Evolutionary conservation across 768 basidiomycete genomes (phyloP), one percentile per base, ranked within the genome.

Genomic region (Polyporus arcularius): DNA sequence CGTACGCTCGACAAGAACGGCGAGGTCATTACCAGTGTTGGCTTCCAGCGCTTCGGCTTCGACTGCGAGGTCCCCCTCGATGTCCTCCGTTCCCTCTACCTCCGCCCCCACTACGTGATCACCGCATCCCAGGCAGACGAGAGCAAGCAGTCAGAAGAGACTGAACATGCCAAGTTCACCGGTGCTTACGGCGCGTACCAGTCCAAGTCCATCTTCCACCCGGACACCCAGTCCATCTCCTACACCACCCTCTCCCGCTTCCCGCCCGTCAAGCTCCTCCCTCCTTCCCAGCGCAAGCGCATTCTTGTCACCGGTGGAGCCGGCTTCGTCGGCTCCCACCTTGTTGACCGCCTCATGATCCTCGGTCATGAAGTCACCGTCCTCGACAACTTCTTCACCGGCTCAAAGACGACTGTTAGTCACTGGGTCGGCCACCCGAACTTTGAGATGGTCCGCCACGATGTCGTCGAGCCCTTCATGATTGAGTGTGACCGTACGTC

Each of bases 391-490:
- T 99, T 99, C 74, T 99, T 99, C 80, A 98, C 96, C 28, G 97
- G 97, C 15, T 92, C 91, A 57, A 95, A 95, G 75, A 96, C 94
- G n/a, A 96, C 95, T 53, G 91, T 98, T 64, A 88, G 89, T 66
- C 91, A 94, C 69, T 96, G 94, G 94, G 82, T 94, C 59, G 97
- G 97, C 8, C 97, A 99, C 75, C 97, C 97, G 63, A 98, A 98
- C 79, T 99, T 99, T 68, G 96, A 98, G 77, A 81, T 99, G 78
- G 93, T 98, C 66, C 87, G 97, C 60, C 97, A 98, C 74, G 97
- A 99, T 72, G 91, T 99, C 26, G 89, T 98, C 45, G 91, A 98
- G 70, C 94, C 96, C 1, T 96, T 97, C 79, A 91, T 96, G 88
- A 96, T 97, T 74, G 97, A 99, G 74, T 96, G 95, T 64, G 97